Conservation (phyloP, 768 basidiomycete genomes). For the Boletus coccyginus region DNA sequence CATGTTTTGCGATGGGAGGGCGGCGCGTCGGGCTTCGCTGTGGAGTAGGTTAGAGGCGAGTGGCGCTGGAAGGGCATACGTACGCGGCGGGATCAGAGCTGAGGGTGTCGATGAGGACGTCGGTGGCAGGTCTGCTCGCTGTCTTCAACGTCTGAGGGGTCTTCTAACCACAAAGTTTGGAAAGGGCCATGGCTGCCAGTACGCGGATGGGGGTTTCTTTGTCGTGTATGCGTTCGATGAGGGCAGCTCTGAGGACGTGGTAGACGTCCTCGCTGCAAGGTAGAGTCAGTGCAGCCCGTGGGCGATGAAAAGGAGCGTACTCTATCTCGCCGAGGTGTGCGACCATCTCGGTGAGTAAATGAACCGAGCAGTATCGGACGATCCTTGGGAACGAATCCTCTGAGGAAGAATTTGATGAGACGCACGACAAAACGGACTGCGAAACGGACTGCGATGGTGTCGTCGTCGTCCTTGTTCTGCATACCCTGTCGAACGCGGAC, state of each 20-base stretch:
- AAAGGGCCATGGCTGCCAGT: slow-evolving; percentile 77
- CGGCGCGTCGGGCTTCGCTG: slow-evolving; percentile 85
- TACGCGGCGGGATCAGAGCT: slow-evolving; percentile 75
- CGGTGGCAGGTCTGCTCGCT: slow-evolving; percentile 44
- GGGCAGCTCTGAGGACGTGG: slow-evolving; percentile 50
- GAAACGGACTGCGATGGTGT: too few species aligned
- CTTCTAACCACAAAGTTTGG: slow-evolving; percentile 73
- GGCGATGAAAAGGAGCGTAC: slow-evolving; percentile 42
- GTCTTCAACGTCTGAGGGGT: slow-evolving; percentile 50
- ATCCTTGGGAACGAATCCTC: slow-evolving; percentile 83
- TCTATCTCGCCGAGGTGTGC: slow-evolving; percentile 80
- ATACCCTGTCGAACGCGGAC: too few species aligned
- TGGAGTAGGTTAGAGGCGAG: background rate
- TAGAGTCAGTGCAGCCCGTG: background rate
- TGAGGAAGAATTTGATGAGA: slow-evolving; percentile 68
- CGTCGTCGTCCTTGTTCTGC: too few species aligned
- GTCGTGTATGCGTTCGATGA: slow-evolving; percentile 74
- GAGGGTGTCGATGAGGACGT: slow-evolving; percentile 64
- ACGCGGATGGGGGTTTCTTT: slow-evolving; percentile 75
- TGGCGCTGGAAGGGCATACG: slow-evolving; percentile 32
- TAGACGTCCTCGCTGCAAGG: slow-evolving; percentile 75
- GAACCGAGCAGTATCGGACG: slow-evolving; percentile 87
- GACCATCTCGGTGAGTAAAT: too few species aligned
- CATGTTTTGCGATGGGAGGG: slow-evolving; percentile 55
- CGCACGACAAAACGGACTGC: slow-evolving; percentile 66